These are phyloP conservation scores for Volvox africanus DNA, from an alignment of 139 green algal genomes.

Conservation along the genomic window DNA sequence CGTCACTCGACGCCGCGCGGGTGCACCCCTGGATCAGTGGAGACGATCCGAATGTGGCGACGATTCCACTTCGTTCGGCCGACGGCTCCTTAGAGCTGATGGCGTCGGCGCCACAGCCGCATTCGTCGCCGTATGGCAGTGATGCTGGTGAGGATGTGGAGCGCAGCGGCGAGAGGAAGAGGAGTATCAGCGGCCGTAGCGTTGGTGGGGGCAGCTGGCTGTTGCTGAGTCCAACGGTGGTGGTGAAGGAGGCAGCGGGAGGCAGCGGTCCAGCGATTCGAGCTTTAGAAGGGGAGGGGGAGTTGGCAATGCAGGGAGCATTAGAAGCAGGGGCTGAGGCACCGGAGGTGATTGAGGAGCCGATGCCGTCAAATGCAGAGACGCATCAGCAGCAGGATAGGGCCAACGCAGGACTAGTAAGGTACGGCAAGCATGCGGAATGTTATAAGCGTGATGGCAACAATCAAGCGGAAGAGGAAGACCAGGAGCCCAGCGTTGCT, in stretches of 20 bases:
- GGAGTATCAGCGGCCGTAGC: not conserved
- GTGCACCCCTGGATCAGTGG: constrained; percentile 28
- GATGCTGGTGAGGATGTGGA: not conserved
- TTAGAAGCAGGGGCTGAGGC: not conserved
- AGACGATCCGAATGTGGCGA: not conserved
- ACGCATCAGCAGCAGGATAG: not conserved
- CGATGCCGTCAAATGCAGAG: not conserved
- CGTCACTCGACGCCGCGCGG: not conserved
- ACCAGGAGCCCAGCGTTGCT: not conserved
- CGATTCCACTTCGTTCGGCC: not conserved
- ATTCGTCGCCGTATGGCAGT: not conserved
- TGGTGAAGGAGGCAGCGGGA: not conserved
- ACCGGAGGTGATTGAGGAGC: not conserved
- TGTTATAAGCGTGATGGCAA: too few relatives aligned
- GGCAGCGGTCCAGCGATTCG: not conserved
- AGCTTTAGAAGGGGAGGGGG: not conserved
- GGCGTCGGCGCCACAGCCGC: not conserved
- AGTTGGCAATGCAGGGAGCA: too few relatives aligned
- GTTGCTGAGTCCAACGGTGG: not conserved
- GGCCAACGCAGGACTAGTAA: not conserved
- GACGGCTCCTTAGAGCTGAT: constrained; percentile 32
- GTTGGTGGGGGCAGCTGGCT: not conserved
- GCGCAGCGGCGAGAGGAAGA: not conserved
- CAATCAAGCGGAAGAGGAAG: not conserved
- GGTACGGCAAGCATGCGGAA: not conserved